A percentile compares a stretch with the other conserved stretches of the same genome.
phyloP scores from a whole-genome alignment of 2,329 filamentous ascomycete genomes.

The Colletotrichum sp. region DNA sequence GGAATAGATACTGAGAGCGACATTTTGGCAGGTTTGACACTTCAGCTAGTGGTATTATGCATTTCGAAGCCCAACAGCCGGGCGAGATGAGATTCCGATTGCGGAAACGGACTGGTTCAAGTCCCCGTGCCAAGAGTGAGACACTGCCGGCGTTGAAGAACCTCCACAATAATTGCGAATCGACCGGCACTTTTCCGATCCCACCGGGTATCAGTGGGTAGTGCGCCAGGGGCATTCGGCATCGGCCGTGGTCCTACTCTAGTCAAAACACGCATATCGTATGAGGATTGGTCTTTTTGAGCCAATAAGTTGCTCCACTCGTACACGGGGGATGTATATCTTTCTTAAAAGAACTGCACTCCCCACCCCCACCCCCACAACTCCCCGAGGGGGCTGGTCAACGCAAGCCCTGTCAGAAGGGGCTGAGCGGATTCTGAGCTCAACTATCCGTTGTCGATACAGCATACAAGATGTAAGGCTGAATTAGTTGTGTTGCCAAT shows the following conservation, averaged over 20 bases:
- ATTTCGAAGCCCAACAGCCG: background rate
- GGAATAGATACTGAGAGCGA: background rate
- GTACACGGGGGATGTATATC: background rate
- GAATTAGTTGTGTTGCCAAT: background rate
- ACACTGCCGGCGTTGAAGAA: background rate
- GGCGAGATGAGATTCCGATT: background rate
- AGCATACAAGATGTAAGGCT: background rate
- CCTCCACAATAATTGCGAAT: background rate
- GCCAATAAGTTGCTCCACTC: background rate
- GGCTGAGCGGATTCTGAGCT: background rate
- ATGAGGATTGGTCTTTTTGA: background rate
- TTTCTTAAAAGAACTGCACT: background rate
- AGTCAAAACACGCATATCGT: background rate
- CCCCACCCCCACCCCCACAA: background rate
- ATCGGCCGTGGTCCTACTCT: background rate
- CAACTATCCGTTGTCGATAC: background rate
- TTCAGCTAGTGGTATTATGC: background rate
- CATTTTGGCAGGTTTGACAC: background rate
- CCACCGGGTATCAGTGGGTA: background rate
- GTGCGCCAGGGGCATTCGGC: background rate
- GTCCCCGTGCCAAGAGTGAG: background rate
- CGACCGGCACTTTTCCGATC: background rate
- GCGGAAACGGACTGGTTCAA: background rate
- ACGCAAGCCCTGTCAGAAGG: background rate
- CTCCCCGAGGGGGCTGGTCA: background rate